Base-by-base conservation (phyloP, 129 eudicot genomes). In the Artemisia annua region DNA sequence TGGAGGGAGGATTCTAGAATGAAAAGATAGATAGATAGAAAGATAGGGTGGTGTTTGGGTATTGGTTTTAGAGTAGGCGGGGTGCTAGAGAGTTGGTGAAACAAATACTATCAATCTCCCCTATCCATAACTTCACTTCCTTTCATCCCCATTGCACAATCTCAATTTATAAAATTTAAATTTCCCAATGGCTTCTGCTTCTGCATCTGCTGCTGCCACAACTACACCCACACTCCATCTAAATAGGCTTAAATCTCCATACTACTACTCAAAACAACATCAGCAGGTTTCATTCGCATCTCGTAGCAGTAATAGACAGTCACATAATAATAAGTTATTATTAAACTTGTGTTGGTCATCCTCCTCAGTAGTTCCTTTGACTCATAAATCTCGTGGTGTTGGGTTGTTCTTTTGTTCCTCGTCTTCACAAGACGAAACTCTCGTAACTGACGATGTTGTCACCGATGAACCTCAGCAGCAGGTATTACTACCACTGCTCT, bases 391-490 rank as follows among this genome's bases (percentile, higher is more conserved):
- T 30, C 35, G 76, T 1, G 51, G 76, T 1, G 51, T 62, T 70
- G 51, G 22, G 0, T 52, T 63, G 22, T 35, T 49, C 8, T 55
- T 64, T 5, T 71, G 67, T 60, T 54, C 82, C 65, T 76, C 78
- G 26, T 70, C 82, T 48, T 77, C 81, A 32, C 75, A 69, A 10
- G 82, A 78, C 20, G 73, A 78, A 64, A 78, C 82, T 61, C n/a
- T 71, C 19, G 82, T 78, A 2, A 70, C 82, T 9, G 82, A 78
- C 26, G 68, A 63, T 18, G 82, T 63, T 46, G 61, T 48, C 71
- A 22, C 60, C 11, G 73, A 78, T 43, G 72, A 63, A 43, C 55
- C 77, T 78, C 82, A 24, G 58, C 58, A 71, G 35, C 69, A 71
- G 82, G 82, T 78, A 20, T 1, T 20, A 64, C 73, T 14, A 19